Conservation (phyloP, 1,139 yeast genomes). For the Yamadazyma trypodendri region DNA sequence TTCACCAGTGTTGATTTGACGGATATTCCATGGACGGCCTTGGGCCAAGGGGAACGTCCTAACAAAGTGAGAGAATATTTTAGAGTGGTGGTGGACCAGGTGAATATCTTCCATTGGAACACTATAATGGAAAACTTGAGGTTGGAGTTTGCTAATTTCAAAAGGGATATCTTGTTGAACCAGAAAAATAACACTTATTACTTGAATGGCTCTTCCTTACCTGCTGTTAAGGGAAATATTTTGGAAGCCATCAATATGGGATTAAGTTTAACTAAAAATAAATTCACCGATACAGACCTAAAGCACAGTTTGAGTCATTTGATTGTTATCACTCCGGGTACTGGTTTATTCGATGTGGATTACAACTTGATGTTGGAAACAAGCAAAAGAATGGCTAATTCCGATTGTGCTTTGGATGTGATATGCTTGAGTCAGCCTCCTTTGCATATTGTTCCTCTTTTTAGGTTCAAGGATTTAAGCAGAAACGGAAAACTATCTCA, state of each 20-base stretch:
- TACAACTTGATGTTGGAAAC: conserved; percentile 73
- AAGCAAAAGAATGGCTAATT: conserved; percentile 67
- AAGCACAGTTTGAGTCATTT: conserved; percentile 86
- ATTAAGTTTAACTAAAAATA: conserved; percentile 72
- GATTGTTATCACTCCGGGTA: conserved; percentile 84
- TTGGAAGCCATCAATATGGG: conserved; percentile 87
- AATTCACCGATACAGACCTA: conserved; percentile 81
- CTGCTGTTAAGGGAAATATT: conserved; percentile 86
- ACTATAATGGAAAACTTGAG: conserved; percentile 87
- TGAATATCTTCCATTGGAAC: conserved; percentile 83
- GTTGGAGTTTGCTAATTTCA: conserved; percentile 80
- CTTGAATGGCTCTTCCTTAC: conserved; percentile 63
- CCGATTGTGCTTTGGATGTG: conserved; percentile 85
- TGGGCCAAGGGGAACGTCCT: conserved; percentile 73
- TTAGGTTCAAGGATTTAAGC: conserved; percentile 52
- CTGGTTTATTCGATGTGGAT: conserved; percentile 92
- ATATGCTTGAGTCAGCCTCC: conserved; percentile 91
- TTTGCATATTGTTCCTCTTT: conserved; percentile 84
- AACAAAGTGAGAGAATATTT: conserved; percentile 73
- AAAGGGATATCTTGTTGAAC: conserved; percentile 63
- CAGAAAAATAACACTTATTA: conserved; percentile 24
- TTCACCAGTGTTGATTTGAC: conserved; percentile 79
- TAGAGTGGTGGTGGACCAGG: conserved; percentile 94
- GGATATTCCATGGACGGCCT: conserved; percentile 51
- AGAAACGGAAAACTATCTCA: conserved; percentile 55